Evolutionary conservation across 208 protist genomes (phyloP).

Genomic region (Leishmania amazonensis): DNA sequence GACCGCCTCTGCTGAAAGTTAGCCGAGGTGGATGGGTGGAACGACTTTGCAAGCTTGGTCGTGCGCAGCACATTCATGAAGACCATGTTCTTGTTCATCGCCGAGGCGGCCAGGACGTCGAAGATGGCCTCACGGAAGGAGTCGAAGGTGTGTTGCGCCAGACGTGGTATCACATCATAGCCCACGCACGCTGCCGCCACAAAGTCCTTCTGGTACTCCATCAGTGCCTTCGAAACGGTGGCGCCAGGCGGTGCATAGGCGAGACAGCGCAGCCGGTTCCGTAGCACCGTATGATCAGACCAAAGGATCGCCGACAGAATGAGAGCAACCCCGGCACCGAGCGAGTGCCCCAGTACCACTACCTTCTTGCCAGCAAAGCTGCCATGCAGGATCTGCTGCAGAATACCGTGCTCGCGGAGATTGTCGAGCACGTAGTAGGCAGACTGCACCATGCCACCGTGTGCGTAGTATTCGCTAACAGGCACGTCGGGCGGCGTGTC

Average conservation of each 20-base stretch:
- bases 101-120: conserved; percentile 59
- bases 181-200: conserved; percentile 69
- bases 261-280: conserved; percentile 63
- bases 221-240: conserved; percentile 64
- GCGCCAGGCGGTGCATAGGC: conserved; percentile 86
- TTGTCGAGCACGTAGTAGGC: conserved; percentile 63
- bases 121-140: conserved; percentile 75
- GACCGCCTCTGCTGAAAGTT: conserved; percentile 4
- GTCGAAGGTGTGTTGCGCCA: conserved; percentile 83
- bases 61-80: conserved; percentile 58
- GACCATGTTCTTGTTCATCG: conserved; percentile 64
- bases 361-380: conserved; percentile 43
- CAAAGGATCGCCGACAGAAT: conserved; percentile 73
- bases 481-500: conserved; percentile 19
- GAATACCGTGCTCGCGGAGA: conserved; percentile 61
- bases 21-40: conserved; percentile 30
- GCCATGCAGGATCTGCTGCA: conserved; percentile 49
- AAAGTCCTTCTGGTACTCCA: conserved; percentile 68
- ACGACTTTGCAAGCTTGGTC: conserved; percentile 19
- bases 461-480: conserved; percentile 73
- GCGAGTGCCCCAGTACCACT: conserved; percentile 85
- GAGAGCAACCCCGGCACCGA: conserved; percentile 80
- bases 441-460: conserved; percentile 76
- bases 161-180: conserved; percentile 82
- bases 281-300: conserved; percentile 46